Base-by-base conservation (phyloP, 2,329 filamentous ascomycete species). In the Penicillium vulpinum region DNA sequence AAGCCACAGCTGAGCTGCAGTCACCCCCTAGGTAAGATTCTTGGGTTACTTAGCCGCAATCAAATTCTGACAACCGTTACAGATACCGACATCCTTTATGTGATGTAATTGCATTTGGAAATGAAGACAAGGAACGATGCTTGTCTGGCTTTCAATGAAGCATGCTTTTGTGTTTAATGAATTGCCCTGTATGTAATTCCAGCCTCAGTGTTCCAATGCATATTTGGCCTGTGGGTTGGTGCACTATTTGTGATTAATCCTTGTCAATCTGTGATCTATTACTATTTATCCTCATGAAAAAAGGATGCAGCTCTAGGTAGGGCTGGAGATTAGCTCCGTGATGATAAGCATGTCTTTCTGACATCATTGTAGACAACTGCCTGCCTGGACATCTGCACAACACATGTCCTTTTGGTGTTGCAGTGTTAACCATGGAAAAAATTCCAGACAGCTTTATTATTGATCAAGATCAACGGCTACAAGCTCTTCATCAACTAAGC, bases 1-100 rank as follows among this genome's bases (percentile, higher is more conserved):
- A 96, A 96, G 79, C 94, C 94, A 51, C 94, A 99, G 80, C 80
- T 99, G 64, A 97, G 92, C 70, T 93, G 91, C 79, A 96, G 92
- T 75, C 94, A 99, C 77, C 94, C 94, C 35, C 80, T 99, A 70
- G 92, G 93, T 97, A 86, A 78, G 87, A 24, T 33, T 4, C 9
- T 18, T 21, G 13, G 21, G 9, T 16, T 26, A 10, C 9, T 35
- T 35, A 1, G 7, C 22, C 16, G 16, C 16, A 13, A 18, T 21
- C 22, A 35, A 13, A 21, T 59, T 60, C 64, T 67, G 60, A 65
- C 63, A 43, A 54, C 15, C 24, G 45, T 44, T 58, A 53, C 60
- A 88, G 86, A 88, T 71, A 86, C 84, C 59, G 82, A 88, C 68
- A 72, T 88, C 51, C 77, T 87, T 53, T 88, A 88, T 71, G 84